Evolutionary conservation across 2,329 filamentous ascomycete genomes (phyloP), one percentile per base, ranked within the genome.

Genomic region (Geoglossum cookeanum): DNA sequence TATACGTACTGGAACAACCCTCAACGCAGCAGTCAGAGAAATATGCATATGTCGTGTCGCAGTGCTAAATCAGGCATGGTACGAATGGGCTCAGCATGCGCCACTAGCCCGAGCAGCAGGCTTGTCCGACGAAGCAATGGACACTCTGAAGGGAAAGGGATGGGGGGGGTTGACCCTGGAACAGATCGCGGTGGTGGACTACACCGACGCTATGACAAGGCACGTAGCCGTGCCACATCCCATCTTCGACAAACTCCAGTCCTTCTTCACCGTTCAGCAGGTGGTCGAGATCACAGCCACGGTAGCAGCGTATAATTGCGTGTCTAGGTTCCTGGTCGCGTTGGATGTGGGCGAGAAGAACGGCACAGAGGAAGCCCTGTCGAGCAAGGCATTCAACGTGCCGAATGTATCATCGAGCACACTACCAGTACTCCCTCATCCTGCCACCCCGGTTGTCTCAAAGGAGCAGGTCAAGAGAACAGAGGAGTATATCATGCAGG

Each of bases 131-230:
- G 73, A 71, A 37, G 70, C 69, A 17, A 70, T 72, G 57, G 65
- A 65, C 11, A 65, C 64, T 57, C 70, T 65, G 55, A 65, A 57
- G 37, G 69, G 61, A 58, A 61, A 45, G 56, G 27, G 65, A 68
- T 62, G 29, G 70, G 62, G 44, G 51, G 57, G 68, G 13, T 64
- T 89, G 59, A 78, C 70, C 30, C 75, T 76, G 59, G 74, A 72
- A 66, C 80, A 88, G 70, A 80, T 79, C 74, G 82, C 80, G 0
- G 84, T 87, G 37, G 68, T 91, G 57, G 72, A 76, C 51, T 90
- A 88, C 67, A 78, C 87, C 17, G 87, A 94, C 70, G 85, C 87
- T 67, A 94, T 94, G 85, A 94, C 88, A 55, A 73, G 80, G 61
- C 77, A 79, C 49, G 83, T 91, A 0, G 72, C 75, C 55, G 87